phyloP scores from a whole-genome alignment of 2,329 filamentous ascomycete species.

The Aspergillus sp. region DNA sequence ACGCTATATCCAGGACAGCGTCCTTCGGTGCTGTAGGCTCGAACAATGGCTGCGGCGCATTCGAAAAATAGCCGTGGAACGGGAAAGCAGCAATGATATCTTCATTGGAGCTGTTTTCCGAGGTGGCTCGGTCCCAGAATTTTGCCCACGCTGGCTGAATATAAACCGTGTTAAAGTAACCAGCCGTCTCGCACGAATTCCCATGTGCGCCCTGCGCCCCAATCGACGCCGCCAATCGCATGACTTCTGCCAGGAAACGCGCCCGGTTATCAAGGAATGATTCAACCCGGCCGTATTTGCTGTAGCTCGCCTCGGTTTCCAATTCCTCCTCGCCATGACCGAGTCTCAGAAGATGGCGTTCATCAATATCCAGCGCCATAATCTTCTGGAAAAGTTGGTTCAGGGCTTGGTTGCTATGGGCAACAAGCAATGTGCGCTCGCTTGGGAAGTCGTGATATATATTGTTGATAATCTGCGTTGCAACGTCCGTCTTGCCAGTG shows the following conservation, averaged over 20 bases:
- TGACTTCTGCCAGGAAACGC: constrained; percentile 70
- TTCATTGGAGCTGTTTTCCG: constrained; percentile 47
- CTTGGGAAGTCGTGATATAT: constrained; percentile 96
- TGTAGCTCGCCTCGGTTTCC: constrained; percentile 75
- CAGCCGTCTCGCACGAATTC: constrained; percentile 90
- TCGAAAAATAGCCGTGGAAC: constrained; percentile 77
- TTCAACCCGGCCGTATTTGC: constrained; percentile 89
- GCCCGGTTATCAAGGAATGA: constrained; percentile 86
- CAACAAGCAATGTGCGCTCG: constrained; percentile 83
- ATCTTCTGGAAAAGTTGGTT: constrained; percentile 99
- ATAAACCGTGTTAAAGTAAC: constrained; percentile 92
- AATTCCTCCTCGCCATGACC: constrained; percentile 95
- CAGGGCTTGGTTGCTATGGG: constrained; percentile 94
- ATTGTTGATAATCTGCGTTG: constrained; percentile 96
- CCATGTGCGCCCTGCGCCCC: constrained; percentile 88
- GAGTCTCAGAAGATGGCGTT: constrained; percentile 81
- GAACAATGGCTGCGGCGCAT: constrained; percentile 81
- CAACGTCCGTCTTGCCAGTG: constrained; percentile 98
- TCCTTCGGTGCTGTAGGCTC: constrained; percentile 56
- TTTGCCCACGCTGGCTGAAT: constrained; percentile 79
- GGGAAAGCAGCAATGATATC: constrained; percentile 69
- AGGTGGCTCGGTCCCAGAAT: constrained; percentile 59
- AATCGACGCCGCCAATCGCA: constrained; percentile 74
- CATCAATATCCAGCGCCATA: constrained; percentile 88
- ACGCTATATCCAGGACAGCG: constrained; percentile 62